A percentile compares a stretch with the other conserved stretches of the same genome.
phyloP scores from a whole-genome alignment of 208 protist genomes.

The Crithidia expoeki region DNA sequence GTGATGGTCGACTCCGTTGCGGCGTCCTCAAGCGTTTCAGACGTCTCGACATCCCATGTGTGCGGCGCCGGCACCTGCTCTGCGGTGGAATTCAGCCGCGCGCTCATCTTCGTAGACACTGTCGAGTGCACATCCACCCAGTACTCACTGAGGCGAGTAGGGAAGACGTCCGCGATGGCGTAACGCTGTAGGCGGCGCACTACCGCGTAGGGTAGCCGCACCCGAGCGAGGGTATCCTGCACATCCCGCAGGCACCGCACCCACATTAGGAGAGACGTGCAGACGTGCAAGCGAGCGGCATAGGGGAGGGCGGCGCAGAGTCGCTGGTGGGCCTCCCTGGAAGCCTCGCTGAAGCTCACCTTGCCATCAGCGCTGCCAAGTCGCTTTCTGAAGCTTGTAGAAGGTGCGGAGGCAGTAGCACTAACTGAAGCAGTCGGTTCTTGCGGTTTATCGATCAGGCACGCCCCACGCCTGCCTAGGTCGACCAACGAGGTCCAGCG shows the following conservation, averaged over 20 bases:
- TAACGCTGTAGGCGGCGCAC: conserved; percentile 40
- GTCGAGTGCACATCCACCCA: conserved; percentile 67
- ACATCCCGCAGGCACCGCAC: conserved; percentile 60
- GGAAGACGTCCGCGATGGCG: conserved; percentile 64
- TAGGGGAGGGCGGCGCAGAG: conserved; percentile 63
- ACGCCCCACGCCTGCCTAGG: conserved; percentile 52
- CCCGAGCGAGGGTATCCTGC: conserved; percentile 71
- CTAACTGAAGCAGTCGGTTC: background rate
- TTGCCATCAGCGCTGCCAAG: conserved; percentile 24
- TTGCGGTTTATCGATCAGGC: conserved; percentile 42
- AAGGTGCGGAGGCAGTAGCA: background rate
- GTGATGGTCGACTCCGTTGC: conserved; percentile 34
- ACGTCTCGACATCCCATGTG: conserved; percentile 68
- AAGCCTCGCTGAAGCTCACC: conserved; percentile 34
- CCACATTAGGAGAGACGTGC: conserved; percentile 76
- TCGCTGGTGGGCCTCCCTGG: conserved; percentile 27
- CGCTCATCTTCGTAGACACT: conserved; percentile 51
- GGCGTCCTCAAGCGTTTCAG: conserved; percentile 53
- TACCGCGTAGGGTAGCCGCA: conserved; percentile 53
- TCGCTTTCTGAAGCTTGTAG: conserved; percentile 7
- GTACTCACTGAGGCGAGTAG: conserved; percentile 59
- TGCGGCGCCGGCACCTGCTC: conserved; percentile 83
- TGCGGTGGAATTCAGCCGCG: conserved; percentile 53
- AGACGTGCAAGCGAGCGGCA: conserved; percentile 55
- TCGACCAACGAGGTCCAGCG: conserved; percentile 79